Conservation (phyloP, 257 asterid species). For the Plectranthus barbatus region DNA sequence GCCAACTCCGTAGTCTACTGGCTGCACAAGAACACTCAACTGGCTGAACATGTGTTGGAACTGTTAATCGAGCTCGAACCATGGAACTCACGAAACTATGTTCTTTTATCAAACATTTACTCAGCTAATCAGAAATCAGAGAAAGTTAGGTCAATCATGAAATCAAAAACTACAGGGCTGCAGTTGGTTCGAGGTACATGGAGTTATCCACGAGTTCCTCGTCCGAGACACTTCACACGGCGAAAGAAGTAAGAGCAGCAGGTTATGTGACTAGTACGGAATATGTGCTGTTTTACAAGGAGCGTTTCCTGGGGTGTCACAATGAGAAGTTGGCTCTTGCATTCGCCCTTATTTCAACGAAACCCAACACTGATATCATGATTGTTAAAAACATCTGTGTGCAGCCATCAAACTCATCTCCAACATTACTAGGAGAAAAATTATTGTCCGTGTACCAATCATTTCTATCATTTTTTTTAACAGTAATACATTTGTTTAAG, state of each 20-base stretch:
- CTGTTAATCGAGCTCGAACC: conserved; percentile 3
- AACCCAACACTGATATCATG: not conserved
- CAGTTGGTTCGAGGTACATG: conserved; percentile 15
- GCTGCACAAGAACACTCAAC: conserved; percentile 7
- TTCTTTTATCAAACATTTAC: conserved; percentile 13
- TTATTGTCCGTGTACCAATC: conserved; percentile 9
- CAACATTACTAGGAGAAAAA: not conserved
- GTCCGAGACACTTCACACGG: conserved; percentile 2
- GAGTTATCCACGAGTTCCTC: conserved; percentile 11
- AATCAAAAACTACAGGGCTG: not conserved
- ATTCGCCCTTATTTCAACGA: not conserved
- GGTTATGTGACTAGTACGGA: not conserved
- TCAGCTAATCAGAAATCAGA: conserved; percentile 3
- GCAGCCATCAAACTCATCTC: conserved; percentile 6
- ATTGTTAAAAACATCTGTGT: conserved; percentile 4
- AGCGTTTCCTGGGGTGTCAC: conserved; percentile 8
- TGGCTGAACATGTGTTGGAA: not conserved
- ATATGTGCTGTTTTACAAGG: conserved; percentile 1
- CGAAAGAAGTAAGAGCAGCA: not conserved
- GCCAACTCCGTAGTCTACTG: too few relatives aligned
- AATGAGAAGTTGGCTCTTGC: conserved; percentile 11
- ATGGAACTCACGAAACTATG: conserved; percentile 14
- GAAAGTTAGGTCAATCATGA: conserved; percentile 4
- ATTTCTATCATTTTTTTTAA: conserved; percentile 13
- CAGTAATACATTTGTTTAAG: too few relatives aligned